Conservation (phyloP, 1,139 yeast species). For the Magnusiomyces tetraspermus region DNA sequence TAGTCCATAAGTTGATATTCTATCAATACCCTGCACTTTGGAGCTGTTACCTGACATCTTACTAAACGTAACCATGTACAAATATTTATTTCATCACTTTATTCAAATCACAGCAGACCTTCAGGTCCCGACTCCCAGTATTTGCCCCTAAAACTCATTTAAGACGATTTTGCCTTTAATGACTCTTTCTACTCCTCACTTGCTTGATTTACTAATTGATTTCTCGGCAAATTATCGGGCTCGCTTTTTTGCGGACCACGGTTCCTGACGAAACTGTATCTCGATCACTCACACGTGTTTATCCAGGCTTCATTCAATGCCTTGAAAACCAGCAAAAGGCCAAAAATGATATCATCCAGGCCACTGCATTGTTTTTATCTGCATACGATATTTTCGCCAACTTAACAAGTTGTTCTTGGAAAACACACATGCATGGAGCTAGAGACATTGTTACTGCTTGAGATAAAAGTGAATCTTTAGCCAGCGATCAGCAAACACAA, state of each 20-base stretch:
- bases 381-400: conserved; percentile 50
- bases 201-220: conserved; percentile 54
- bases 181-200: conserved; percentile 51
- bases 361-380: conserved; percentile 53
- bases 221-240: conserved; percentile 50
- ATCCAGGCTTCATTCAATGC: conserved; percentile 46
- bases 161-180: conserved; percentile 54
- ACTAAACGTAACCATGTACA: conserved; percentile 48
- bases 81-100: conserved; percentile 56
- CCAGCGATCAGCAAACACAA: neutral
- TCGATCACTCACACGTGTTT: conserved; percentile 46
- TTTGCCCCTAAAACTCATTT: conserved; percentile 60
- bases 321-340: conserved; percentile 46
- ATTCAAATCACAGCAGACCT: conserved; percentile 51
- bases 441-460: conserved; percentile 56
- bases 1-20: neutral
- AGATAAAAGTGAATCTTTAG: conserved; percentile 31
- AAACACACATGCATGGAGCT: conserved; percentile 62
- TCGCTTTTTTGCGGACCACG: conserved; percentile 28
- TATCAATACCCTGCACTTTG: conserved; percentile 41
- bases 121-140: conserved; percentile 57
- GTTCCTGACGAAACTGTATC: conserved; percentile 42
- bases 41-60: conserved; percentile 51
- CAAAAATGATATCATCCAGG: conserved; percentile 56
- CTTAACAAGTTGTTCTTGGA: conserved; percentile 36